Evolutionary conservation across 257 asterid genomes (phyloP).

Genomic region (Nicotiana obtusifolia): DNA sequence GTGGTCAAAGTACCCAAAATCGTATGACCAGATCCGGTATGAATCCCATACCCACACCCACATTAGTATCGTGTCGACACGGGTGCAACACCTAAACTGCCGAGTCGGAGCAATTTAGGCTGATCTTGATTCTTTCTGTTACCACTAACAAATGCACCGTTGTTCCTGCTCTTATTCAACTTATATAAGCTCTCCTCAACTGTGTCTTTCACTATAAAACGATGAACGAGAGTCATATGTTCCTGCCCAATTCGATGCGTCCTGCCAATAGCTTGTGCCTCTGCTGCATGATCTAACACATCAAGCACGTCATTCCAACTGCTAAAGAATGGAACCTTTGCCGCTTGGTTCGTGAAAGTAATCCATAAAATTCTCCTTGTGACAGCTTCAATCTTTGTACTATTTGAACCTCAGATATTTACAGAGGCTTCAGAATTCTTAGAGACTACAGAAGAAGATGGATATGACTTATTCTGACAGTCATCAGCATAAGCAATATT

Average conservation of each 20-base stretch:
- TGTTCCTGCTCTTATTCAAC: conserved; percentile 68
- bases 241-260: no score
- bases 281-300: conserved; percentile 76
- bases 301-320: conserved; percentile 98
- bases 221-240: no score
- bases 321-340: conserved; percentile 73
- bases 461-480: conserved; percentile 19
- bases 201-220: conserved; percentile 3
- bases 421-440: conserved; percentile 52
- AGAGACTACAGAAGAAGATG: conserved; percentile 17
- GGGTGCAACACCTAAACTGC: no score
- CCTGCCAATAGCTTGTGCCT: no score
- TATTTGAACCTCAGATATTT: conserved; percentile 76
- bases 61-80: no score
- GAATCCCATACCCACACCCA: no score
- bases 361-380: conserved; percentile 87
- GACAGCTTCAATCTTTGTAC: conserved; percentile 96
- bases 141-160: conserved; percentile 69
- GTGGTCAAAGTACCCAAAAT: no score
- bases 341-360: conserved; percentile 42
- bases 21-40: no score
- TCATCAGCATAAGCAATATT: conserved; percentile 80
- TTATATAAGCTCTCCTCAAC: conserved; percentile 91
- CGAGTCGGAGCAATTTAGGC: no score
- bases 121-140: conserved; percentile 75